phyloP scores from a whole-genome alignment of 306 rosid species.

The Medicago ruthenica region DNA sequence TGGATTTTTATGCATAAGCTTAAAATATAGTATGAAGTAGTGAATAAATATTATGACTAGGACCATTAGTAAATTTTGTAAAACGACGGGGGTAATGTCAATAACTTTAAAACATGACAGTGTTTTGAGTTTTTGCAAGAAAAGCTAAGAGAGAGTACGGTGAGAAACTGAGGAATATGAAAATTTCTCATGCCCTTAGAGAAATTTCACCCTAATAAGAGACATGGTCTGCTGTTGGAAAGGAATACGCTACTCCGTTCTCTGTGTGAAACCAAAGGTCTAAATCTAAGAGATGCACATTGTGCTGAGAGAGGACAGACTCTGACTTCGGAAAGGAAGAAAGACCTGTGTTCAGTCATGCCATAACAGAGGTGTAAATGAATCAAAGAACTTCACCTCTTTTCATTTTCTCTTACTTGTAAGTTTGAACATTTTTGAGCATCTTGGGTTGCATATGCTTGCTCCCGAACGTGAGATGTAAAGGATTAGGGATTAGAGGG shows the following conservation, averaged over 20 bases:
- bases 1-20: background rate
- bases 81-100: too few species aligned
- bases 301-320: background rate
- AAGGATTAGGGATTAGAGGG: background rate
- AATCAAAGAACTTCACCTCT: background rate
- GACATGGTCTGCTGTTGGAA: too few species aligned
- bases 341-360: background rate
- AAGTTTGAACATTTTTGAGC: background rate
- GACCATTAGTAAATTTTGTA: too few species aligned
- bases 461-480: background rate
- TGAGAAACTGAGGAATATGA: too few species aligned
- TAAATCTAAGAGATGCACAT: too few species aligned
- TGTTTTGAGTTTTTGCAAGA: too few species aligned
- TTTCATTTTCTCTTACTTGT: background rate
- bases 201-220: too few species aligned
- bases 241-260: too few species aligned
- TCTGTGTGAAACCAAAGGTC: too few species aligned
- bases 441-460: slow-evolving; percentile 1
- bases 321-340: background rate
- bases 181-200: too few species aligned
- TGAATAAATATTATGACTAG: background rate
- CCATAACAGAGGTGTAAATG: background rate
- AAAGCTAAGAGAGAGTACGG: too few species aligned
- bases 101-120: too few species aligned
- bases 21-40: background rate